phyloP scores from a whole-genome alignment of 805 yeast species.

The Tetrapisispora taiwanensis region DNA sequence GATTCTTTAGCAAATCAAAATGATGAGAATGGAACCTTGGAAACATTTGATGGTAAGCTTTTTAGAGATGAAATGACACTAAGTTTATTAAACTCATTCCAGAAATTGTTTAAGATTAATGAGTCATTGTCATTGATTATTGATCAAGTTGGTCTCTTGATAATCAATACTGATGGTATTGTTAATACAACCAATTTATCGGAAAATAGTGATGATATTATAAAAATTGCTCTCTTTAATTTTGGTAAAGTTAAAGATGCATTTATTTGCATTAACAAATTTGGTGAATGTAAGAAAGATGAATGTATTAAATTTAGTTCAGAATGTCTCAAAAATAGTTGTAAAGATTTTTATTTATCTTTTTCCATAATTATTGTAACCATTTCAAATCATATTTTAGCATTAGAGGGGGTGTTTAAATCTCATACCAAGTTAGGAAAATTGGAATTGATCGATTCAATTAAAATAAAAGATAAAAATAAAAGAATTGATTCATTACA shows the following conservation, averaged over 20 bases:
- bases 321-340: background rate
- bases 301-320: background rate
- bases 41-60: background rate
- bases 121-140: conserved; percentile 15
- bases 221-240: conserved; percentile 14
- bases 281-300: conserved; percentile 2
- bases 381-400: conserved; percentile 16
- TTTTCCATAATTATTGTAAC: conserved; percentile 14
- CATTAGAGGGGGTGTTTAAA: conserved; percentile 13
- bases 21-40: background rate
- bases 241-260: conserved; percentile 21
- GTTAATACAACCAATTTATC: conserved; percentile 5
- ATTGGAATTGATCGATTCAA: conserved; percentile 12
- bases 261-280: conserved; percentile 7
- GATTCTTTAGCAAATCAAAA: conserved; percentile 8
- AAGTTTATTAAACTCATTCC: conserved; percentile 10
- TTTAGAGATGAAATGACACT: conserved; percentile 2
- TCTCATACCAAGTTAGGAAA: conserved; percentile 14
- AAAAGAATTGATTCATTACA: conserved; percentile 16
- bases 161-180: conserved; percentile 13
- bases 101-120: conserved; percentile 19
- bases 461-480: conserved; percentile 8
- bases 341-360: conserved; percentile 4
- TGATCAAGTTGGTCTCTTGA: conserved; percentile 18
- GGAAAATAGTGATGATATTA: conserved; percentile 4